Percentiles rank a stretch among this genome's conserved stretches.
These are phyloP conservation scores for Isoetes taiwanensis DNA, from an alignment of 75 land plant genomes.

Conservation along the genomic window DNA sequence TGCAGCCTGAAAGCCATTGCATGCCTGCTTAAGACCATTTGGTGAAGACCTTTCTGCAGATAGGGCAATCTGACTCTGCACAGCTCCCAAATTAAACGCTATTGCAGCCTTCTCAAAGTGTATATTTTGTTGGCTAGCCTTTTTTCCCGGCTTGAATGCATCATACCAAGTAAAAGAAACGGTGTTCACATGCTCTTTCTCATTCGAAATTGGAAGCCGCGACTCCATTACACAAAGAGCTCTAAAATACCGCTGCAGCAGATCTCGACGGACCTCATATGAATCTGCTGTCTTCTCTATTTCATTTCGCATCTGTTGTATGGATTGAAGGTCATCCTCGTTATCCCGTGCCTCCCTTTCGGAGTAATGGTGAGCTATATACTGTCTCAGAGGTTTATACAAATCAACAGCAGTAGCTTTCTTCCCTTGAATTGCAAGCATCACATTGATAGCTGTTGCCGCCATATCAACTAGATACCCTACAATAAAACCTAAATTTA, in stretches of 20 bases:
- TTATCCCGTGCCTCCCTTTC: slow-evolving; percentile 65
- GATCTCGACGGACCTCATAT: slow-evolving; percentile 58
- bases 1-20: slow-evolving; percentile 65
- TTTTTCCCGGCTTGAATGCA: slow-evolving; percentile 70
- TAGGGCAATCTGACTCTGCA: slow-evolving; percentile 78
- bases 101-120: slow-evolving; percentile 95
- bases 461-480: no score
- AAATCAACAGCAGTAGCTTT: slow-evolving; percentile 61
- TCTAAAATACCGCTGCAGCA: slow-evolving; percentile 52
- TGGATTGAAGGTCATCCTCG: slow-evolving; percentile 63
- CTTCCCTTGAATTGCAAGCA: slow-evolving; percentile 95
- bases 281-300: slow-evolving; percentile 50
- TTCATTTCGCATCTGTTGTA: slow-evolving; percentile 41
- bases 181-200: slow-evolving; percentile 61
- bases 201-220: slow-evolving; percentile 77
- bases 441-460: slow-evolving; percentile 34
- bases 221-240: slow-evolving; percentile 73
- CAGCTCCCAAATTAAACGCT: slow-evolving; percentile 81
- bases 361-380: slow-evolving; percentile 52
- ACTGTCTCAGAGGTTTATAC: slow-evolving; percentile 59
- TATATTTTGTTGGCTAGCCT: slow-evolving; percentile 65
- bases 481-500: no score
- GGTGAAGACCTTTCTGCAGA: slow-evolving; percentile 51
- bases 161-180: slow-evolving; percentile 83
- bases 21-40: slow-evolving; percentile 59